phyloP scores from a whole-genome alignment of 2,329 filamentous ascomycete genomes.

The Colletotrichum eleusines region DNA sequence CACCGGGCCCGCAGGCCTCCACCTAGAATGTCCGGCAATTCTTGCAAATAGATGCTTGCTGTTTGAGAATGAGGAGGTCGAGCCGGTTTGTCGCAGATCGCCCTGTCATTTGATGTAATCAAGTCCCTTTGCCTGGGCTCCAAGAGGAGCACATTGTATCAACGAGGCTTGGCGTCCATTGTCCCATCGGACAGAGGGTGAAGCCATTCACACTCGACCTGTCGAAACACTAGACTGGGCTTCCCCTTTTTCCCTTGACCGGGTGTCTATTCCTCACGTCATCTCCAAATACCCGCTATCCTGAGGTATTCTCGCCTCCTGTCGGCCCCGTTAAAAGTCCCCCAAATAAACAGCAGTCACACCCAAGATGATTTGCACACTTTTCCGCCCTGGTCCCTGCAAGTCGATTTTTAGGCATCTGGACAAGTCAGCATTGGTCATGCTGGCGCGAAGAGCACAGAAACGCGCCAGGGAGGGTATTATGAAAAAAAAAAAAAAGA shows the following conservation, averaged over 20 bases:
- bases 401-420: conserved; percentile 7
- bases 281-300: not conserved
- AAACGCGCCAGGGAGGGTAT: not conserved
- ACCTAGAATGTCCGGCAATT: conserved; percentile 31
- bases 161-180: not conserved
- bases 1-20: not conserved
- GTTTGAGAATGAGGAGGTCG: conserved; percentile 14
- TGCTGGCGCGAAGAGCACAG: conserved; percentile 1
- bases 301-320: not conserved
- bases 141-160: conserved; percentile 9
- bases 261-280: not conserved
- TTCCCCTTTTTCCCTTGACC: not conserved
- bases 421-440: conserved; percentile 15
- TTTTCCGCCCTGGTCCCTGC: conserved; percentile 29
- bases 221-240: conserved; percentile 14
- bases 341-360: conserved; percentile 18
- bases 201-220: conserved; percentile 31
- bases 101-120: conserved; percentile 29
- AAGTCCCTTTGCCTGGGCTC: not conserved
- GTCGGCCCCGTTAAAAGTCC: conserved; percentile 5
- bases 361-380: conserved; percentile 6
- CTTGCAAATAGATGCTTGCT: conserved; percentile 22
- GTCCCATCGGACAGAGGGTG: conserved; percentile 18
- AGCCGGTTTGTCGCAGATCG: conserved; percentile 34
- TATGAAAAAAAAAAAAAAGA: not conserved